These are phyloP conservation scores for Pseudopyricularia cyperi DNA, from an alignment of 2,329 filamentous ascomycete genomes.

Conservation along the genomic window DNA sequence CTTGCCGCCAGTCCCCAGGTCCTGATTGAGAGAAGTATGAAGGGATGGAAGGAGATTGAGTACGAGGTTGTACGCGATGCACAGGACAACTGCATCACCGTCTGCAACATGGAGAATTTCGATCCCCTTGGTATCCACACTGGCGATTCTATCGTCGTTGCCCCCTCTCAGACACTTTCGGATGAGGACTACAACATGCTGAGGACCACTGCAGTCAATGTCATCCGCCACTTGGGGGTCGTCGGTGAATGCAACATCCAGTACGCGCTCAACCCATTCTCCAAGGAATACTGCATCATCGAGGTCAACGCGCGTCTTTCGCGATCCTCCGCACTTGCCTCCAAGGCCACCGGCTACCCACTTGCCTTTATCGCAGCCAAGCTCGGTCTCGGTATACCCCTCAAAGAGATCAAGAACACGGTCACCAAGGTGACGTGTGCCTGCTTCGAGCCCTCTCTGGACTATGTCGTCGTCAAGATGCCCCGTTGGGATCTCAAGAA, in stretches of 20 bases:
- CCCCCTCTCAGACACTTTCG: slow-evolving; percentile 89
- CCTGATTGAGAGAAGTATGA: slow-evolving; percentile 96
- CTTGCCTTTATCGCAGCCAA: slow-evolving; percentile 96
- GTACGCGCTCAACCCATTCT: slow-evolving; percentile 92
- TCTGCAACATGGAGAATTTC: slow-evolving; percentile 99
- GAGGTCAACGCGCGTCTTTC: slow-evolving; percentile 98
- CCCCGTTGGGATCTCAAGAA: slow-evolving; percentile 98
- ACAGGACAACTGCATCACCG: slow-evolving; percentile 96
- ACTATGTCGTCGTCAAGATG: slow-evolving; percentile 98
- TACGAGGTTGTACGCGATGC: slow-evolving; percentile 97
- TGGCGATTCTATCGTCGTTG: slow-evolving; percentile 96
- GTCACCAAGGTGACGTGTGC: slow-evolving; percentile 93
- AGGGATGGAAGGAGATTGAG: slow-evolving; percentile 98
- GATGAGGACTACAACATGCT: slow-evolving; percentile 99
- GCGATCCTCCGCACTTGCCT: slow-evolving; percentile 89
- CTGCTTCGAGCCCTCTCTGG: slow-evolving; percentile 95
- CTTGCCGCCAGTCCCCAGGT: slow-evolving; percentile 93
- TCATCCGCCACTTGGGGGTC: slow-evolving; percentile 90
- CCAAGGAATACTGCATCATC: slow-evolving; percentile 95
- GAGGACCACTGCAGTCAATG: slow-evolving; percentile 92
- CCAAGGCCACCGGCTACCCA: slow-evolving; percentile 95
- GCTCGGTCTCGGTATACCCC: slow-evolving; percentile 81
- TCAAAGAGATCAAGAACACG: slow-evolving; percentile 93
- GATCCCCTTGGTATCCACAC: slow-evolving; percentile 96
- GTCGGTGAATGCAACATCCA: slow-evolving; percentile 98